phyloP scores from a whole-genome alignment of 257 asterid genomes.

The Orobanche coerulescens region DNA sequence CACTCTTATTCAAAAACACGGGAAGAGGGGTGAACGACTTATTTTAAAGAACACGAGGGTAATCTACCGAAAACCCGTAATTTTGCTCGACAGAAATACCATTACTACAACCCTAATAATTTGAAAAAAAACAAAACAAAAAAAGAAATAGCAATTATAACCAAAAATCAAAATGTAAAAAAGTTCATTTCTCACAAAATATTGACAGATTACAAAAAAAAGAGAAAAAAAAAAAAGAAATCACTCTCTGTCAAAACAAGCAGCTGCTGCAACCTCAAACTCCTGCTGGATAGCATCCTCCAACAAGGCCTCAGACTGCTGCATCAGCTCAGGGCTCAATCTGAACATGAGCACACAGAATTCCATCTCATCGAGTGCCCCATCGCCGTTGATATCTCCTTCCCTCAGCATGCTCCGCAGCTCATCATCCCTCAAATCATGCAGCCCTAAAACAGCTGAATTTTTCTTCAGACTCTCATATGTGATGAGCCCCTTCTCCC shows the following conservation, averaged over 20 bases:
- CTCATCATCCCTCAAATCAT: conserved; percentile 61
- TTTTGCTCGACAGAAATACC: no score
- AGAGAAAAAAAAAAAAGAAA: no score
- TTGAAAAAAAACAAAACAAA: no score
- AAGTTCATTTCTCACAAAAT: no score
- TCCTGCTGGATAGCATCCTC: conserved; percentile 43
- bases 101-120: no score
- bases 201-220: background rate
- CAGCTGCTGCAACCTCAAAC: conserved; percentile 1
- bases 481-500: conserved; percentile 53
- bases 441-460: conserved; percentile 57
- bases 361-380: conserved; percentile 66
- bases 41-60: no score
- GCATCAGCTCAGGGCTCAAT: conserved; percentile 73
- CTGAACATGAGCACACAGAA: conserved; percentile 84
- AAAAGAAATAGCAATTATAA: no score
- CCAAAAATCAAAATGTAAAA: no score
- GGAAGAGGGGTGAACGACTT: no score
- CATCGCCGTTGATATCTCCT: conserved; percentile 67
- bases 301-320: conserved; percentile 45
- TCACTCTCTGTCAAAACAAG: conserved; percentile 15
- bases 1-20: no score
- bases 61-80: no score
- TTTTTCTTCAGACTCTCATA: conserved; percentile 69
- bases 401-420: conserved; percentile 53